Conservation (phyloP, 2,329 filamentous ascomycete genomes). For the Nigrospora osmanthi region DNA sequence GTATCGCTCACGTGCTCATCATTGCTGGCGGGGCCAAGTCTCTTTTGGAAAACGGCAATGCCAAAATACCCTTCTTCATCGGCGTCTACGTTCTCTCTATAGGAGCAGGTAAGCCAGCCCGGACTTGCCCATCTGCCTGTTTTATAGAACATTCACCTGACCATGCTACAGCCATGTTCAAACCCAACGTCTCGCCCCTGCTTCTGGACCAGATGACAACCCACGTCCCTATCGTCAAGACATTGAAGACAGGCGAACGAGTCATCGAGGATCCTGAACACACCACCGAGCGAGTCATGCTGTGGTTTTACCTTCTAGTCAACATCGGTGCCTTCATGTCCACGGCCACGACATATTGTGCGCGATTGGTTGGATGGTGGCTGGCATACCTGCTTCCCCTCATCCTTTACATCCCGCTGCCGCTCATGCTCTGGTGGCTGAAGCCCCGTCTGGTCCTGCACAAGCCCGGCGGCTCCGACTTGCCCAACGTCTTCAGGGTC, state of each 20-base stretch:
- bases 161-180: conserved; percentile 44
- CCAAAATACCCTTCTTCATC: conserved; percentile 34
- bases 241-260: conserved; percentile 46
- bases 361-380: conserved; percentile 43
- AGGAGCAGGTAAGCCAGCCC: conserved; percentile 49
- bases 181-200: conserved; percentile 64
- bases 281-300: conserved; percentile 58
- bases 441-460: conserved; percentile 32
- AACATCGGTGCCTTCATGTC: conserved; percentile 45
- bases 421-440: conserved; percentile 31
- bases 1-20: conserved; percentile 60
- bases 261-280: conserved; percentile 63
- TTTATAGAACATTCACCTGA: not conserved
- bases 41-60: conserved; percentile 34
- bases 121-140: not conserved
- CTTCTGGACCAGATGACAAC: conserved; percentile 58
- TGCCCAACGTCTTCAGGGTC: conserved; percentile 33
- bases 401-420: conserved; percentile 35
- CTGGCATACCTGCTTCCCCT: conserved; percentile 34
- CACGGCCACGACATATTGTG: conserved; percentile 42
- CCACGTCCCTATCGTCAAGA: conserved; percentile 44
- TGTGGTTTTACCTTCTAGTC: conserved; percentile 52
- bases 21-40: conserved; percentile 46
- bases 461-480: conserved; percentile 35
- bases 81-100: conserved; percentile 46